Percentiles rank a stretch among this genome's conserved stretches.
Evolutionary conservation across 768 basidiomycete genomes (phyloP).

Genomic region (Sistotremastrum suecicum): DNA sequence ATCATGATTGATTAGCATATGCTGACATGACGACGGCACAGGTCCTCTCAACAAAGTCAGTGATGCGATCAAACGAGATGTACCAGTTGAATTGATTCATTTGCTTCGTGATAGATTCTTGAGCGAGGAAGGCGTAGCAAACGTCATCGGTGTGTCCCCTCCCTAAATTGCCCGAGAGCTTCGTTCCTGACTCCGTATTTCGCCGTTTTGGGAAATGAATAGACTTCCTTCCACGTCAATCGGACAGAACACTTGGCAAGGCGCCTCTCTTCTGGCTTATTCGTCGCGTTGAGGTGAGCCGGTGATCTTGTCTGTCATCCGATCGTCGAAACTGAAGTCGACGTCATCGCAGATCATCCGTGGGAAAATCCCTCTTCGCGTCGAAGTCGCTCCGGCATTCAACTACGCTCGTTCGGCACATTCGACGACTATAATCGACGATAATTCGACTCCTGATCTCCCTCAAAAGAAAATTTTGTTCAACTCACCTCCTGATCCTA

Average conservation of each 20-base stretch:
- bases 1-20: constrained; percentile 8
- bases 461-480: constrained; percentile 48
- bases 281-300: constrained; percentile 55
- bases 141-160: constrained; percentile 47
- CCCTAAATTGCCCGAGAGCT: neutral
- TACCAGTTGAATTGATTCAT: neutral
- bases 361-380: constrained; percentile 59
- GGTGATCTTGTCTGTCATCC: neutral
- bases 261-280: constrained; percentile 76
- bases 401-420: constrained; percentile 79
- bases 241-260: constrained; percentile 26
- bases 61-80: neutral
- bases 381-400: constrained; percentile 95
- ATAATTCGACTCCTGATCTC: constrained; percentile 25
- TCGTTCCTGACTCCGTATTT: constrained; percentile 3
- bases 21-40: constrained; percentile 23
- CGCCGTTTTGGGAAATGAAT: neutral
- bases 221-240: constrained; percentile 72
- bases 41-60: constrained; percentile 72
- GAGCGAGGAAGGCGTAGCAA: constrained; percentile 76
- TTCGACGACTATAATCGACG: constrained; percentile 39
- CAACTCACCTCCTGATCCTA: constrained; percentile 20
- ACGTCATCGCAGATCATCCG: constrained; percentile 55
- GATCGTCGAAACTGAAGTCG: constrained; percentile 11
- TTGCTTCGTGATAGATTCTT: constrained; percentile 37